Evolutionary conservation across 441 rosid genomes (phyloP).

Genomic region (Raphanus hybrid): DNA sequence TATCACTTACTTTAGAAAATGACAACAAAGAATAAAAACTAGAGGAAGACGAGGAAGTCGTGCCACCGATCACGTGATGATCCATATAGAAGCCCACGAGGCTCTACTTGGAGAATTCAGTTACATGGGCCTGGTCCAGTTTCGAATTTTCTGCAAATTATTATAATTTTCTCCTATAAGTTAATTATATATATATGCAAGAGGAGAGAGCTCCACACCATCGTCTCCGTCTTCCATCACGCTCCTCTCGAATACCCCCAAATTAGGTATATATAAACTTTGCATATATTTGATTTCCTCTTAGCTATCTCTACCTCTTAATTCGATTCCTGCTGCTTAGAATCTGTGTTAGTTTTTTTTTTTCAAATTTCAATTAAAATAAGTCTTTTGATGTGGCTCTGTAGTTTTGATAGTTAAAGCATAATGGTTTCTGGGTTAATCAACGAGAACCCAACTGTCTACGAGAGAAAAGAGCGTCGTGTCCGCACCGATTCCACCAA

Average conservation of each 20-base stretch:
- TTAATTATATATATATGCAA: not conserved
- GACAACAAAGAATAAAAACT: too few relatives aligned
- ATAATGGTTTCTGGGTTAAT: constrained; percentile 74
- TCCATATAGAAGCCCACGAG: not conserved
- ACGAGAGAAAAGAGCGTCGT: constrained; percentile 71
- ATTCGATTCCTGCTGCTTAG: not conserved
- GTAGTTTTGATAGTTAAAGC: not conserved
- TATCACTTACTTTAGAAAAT: too few relatives aligned
- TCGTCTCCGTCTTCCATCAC: not conserved
- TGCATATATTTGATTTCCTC: not conserved
- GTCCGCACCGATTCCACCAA: constrained; percentile 44
- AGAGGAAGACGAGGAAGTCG: not conserved
- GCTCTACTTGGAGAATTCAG: not conserved
- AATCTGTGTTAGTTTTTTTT: not conserved
- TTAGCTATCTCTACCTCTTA: not conserved
- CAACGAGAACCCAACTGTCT: constrained; percentile 81
- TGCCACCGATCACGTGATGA: not conserved
- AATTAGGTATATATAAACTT: not conserved
- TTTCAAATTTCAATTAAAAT: not conserved
- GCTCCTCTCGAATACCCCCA: not conserved
- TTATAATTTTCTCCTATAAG: not conserved
- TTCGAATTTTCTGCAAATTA: not conserved
- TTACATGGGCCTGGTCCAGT: not conserved
- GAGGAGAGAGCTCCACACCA: not conserved
- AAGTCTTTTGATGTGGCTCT: not conserved